Percentiles rank a stretch among this genome's conserved stretches.
phyloP scores from a whole-genome alignment of 139 green algal species.

The Asterochloris erici region DNA sequence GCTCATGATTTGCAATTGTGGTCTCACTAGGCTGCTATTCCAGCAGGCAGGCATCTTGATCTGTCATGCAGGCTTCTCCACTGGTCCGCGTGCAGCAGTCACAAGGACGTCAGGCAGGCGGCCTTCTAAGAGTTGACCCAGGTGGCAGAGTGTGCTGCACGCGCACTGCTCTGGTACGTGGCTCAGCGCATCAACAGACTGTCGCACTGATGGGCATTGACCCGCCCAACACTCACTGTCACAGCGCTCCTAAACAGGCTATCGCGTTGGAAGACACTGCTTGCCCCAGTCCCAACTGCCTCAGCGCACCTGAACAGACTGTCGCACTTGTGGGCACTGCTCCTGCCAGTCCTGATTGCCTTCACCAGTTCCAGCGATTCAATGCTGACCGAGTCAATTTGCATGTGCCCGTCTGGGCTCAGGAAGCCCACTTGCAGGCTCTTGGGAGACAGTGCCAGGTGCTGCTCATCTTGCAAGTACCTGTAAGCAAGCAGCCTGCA shows the following conservation, averaged over 20 bases:
- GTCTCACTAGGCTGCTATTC: too few relatives aligned
- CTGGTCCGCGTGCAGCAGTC: too few relatives aligned
- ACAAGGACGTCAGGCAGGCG: too few relatives aligned
- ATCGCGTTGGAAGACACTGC: too few relatives aligned
- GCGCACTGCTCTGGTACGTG: too few relatives aligned
- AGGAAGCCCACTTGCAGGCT: constrained; percentile 28
- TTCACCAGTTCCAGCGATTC: constrained; percentile 53
- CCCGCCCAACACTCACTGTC: too few relatives aligned
- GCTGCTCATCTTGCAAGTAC: constrained; percentile 35
- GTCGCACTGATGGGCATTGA: neutral
- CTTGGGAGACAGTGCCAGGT: constrained; percentile 18
- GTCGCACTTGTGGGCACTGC: constrained; percentile 11
- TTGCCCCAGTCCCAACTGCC: too few relatives aligned
- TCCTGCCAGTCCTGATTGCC: constrained; percentile 19
- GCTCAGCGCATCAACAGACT: too few relatives aligned
- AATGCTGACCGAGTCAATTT: constrained; percentile 50
- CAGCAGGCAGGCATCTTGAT: too few relatives aligned
- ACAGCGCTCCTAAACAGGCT: too few relatives aligned
- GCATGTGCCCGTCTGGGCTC: constrained; percentile 42
- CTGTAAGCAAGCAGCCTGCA: neutral
- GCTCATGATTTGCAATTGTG: too few relatives aligned
- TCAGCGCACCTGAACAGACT: constrained; percentile 29
- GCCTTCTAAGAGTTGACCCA: neutral
- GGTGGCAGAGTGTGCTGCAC: neutral
- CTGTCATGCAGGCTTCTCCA: too few relatives aligned